Evolutionary conservation across 208 protist genomes (phyloP).

Genomic region (Angomonas deanei): DNA sequence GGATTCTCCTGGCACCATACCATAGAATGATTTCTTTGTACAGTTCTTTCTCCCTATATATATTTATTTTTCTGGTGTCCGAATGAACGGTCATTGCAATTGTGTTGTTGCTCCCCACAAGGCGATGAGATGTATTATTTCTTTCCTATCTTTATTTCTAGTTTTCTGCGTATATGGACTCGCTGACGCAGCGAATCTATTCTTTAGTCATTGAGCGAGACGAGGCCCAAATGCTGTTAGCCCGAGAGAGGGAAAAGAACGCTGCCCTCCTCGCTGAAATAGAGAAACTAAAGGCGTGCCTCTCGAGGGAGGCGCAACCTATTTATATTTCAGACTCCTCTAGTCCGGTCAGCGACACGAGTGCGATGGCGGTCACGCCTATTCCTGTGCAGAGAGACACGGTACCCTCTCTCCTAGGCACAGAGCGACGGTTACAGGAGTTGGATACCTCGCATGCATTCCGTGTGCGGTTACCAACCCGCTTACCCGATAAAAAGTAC

Average conservation of each 20-base stretch:
- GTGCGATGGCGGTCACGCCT: too few species aligned
- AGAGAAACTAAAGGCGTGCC: constrained; percentile 6
- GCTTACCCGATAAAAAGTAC: too few species aligned
- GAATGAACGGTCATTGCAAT: too few species aligned
- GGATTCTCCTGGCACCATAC: not conserved
- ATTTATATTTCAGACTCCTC: not conserved
- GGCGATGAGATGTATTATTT: not conserved
- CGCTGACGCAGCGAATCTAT: not conserved
- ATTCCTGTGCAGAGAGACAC: too few species aligned
- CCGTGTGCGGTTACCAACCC: too few species aligned
- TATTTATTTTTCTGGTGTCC: too few species aligned
- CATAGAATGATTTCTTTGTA: not conserved
- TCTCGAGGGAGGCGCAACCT: not conserved
- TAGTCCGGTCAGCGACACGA: too few species aligned
- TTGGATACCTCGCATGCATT: too few species aligned
- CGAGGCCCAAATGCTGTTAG: constrained; percentile 17
- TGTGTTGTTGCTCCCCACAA: too few species aligned
- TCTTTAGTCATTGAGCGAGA: constrained; percentile 21
- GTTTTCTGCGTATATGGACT: not conserved
- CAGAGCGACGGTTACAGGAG: too few species aligned
- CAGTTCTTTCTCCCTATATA: too few species aligned
- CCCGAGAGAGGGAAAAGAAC: constrained; percentile 30
- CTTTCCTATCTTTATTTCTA: not conserved
- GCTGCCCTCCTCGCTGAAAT: constrained; percentile 20
- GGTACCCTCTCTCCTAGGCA: too few species aligned